Conservation (phyloP, 2,329 filamentous ascomycete species). For the Neodidymelliopsis sp. region DNA sequence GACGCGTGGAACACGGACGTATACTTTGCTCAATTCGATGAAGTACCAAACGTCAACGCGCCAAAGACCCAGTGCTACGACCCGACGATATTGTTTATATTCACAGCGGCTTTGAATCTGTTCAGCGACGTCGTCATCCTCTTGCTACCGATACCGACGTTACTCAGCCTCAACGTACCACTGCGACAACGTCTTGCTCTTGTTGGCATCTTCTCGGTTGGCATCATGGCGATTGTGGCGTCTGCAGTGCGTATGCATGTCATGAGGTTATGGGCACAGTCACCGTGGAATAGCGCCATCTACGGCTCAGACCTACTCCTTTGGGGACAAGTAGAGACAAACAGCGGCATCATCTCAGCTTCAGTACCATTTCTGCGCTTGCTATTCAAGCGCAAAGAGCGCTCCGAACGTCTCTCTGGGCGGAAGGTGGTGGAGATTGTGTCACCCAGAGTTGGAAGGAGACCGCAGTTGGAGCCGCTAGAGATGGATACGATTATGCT, state of each 20-base stretch:
- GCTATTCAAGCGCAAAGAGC: slow-evolving; percentile 44
- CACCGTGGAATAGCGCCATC: slow-evolving; percentile 43
- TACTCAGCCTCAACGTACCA: slow-evolving; percentile 58
- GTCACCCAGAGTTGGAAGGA: slow-evolving; percentile 24
- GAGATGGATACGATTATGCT: slow-evolving; percentile 33
- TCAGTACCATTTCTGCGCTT: slow-evolving; percentile 55
- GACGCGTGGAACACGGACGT: slow-evolving; percentile 37
- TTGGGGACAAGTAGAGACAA: slow-evolving; percentile 59
- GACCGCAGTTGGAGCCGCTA: slow-evolving; percentile 25
- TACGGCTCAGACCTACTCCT: slow-evolving; percentile 49
- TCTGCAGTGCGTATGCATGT: slow-evolving; percentile 48
- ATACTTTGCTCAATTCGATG: slow-evolving; percentile 44
- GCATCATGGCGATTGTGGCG: slow-evolving; percentile 46
- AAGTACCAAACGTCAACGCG: slow-evolving; percentile 25
- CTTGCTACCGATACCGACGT: slow-evolving; percentile 55
- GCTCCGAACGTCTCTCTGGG: slow-evolving; percentile 16
- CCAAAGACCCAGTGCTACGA: slow-evolving; percentile 40
- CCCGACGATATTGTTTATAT: slow-evolving; percentile 41
- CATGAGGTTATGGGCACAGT: slow-evolving; percentile 46
- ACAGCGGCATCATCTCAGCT: slow-evolving; percentile 56
- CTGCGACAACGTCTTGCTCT: slow-evolving; percentile 60
- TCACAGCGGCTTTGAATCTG: slow-evolving; percentile 52
- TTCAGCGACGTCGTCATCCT: slow-evolving; percentile 55
- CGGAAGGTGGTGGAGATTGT: slow-evolving; percentile 20
- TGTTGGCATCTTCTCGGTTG: slow-evolving; percentile 47